Base-by-base conservation (phyloP, 345 rosid species). In the Brassica incana region DNA sequence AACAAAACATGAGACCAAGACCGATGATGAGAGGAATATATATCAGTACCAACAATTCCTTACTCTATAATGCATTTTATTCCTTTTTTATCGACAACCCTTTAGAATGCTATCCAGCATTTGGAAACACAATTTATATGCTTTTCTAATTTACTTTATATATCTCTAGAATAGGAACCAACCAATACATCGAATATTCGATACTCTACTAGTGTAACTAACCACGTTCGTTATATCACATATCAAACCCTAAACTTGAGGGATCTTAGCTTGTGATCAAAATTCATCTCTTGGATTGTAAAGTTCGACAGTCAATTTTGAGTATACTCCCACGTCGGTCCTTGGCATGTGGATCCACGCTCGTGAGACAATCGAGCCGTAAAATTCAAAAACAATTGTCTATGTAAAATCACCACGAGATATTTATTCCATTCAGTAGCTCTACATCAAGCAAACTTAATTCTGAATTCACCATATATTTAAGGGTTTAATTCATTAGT, bases 61-160 rank as follows among this genome's bases (percentile, higher is more conserved):
- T 60, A 20, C 74, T 73, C 65, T 35, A 62, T 67, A 60, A 68
- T 74, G n/a, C 9, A 45, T 23, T 27, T 1, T 61, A 74, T 69
- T 80, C 77, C 56, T 9, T 54, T 54, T 80, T 69, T 54, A 69
- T 74, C 83, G 40, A 80, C 58, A 63, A 35, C 66, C 71, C 30
- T 52, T 2, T 48, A 79, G 43, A 50, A 38, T 75, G 79, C 61
- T 69, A 75, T 75, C 76, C 79, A 80, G 79, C 83, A 69, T 75
- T 66, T 69, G 67, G 79, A 64, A 80, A 75, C 75, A 74, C 60
- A 45, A n/a, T 62, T 36, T 68, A 35, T 69, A 69, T 54, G 45
- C 82, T 61, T 67, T 45, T 23, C 4, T 5, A 29, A 2, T 60
- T 58, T 30, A 74, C 35, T 68, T 75, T 52, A 1, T 48, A 50